phyloP scores from a whole-genome alignment of 2,329 filamentous ascomycete species.

The Juglanconis oblonga region DNA sequence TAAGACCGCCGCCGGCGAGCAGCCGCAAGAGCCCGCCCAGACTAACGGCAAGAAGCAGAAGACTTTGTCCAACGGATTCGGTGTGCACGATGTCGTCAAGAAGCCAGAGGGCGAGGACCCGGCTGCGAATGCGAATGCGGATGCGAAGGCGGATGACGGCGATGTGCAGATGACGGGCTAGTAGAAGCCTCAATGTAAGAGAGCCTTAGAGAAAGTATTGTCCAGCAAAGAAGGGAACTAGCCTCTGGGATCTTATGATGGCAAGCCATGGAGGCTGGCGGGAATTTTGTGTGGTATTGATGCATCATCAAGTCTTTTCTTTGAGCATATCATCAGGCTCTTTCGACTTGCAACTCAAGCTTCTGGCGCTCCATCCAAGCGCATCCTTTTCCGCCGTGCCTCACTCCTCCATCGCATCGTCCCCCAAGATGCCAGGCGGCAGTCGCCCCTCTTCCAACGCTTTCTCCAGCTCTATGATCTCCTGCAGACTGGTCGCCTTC shows the following conservation, averaged over 20 bases:
- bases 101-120: constrained; percentile 37
- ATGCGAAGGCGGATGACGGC: constrained; percentile 34
- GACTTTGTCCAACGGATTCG: constrained; percentile 25
- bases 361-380: not conserved
- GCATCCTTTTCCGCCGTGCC: constrained; percentile 25
- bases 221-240: not conserved
- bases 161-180: constrained; percentile 59
- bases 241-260: not conserved
- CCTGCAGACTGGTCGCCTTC: constrained; percentile 83
- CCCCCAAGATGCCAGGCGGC: constrained; percentile 61
- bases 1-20: constrained; percentile 29
- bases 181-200: not conserved
- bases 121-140: constrained; percentile 16
- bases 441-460: constrained; percentile 85
- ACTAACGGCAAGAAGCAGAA: constrained; percentile 38
- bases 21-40: constrained; percentile 19
- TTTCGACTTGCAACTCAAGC: not conserved
- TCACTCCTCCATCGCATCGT: constrained; percentile 61
- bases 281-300: not conserved
- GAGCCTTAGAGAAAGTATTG: no score
- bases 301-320: not conserved
- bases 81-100: constrained; percentile 26
- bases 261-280: not conserved
- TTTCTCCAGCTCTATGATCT: constrained; percentile 88
- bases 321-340: not conserved